phyloP scores from a whole-genome alignment of 1,139 yeast species.

The Geotrichum fermentans region DNA sequence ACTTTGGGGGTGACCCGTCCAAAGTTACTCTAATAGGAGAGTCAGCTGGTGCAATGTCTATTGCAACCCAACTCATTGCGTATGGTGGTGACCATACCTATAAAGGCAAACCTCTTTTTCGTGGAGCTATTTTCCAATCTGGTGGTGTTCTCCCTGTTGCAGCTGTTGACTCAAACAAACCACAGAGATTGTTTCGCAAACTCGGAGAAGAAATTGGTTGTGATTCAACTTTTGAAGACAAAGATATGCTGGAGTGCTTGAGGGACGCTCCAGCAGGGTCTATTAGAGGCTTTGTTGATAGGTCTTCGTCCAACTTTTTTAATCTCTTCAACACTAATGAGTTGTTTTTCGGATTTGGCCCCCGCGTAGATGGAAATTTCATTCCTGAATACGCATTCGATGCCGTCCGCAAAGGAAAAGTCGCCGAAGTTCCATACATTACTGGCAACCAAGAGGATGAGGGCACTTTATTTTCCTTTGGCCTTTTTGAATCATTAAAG shows the following conservation, averaged over 20 bases:
- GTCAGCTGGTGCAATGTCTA: slow-evolving; percentile 39
- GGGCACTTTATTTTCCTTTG: slow-evolving; percentile 24
- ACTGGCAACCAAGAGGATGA: slow-evolving; percentile 28
- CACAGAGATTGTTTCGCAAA: slow-evolving; percentile 24
- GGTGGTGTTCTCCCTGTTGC: slow-evolving; percentile 20
- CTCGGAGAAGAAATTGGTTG: slow-evolving; percentile 22
- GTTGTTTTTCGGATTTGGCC: slow-evolving; percentile 22
- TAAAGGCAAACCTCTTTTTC: slow-evolving; percentile 27
- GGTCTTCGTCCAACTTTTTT: slow-evolving; percentile 10
- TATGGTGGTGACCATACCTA: slow-evolving; percentile 25
- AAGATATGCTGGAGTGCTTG: slow-evolving; percentile 24
- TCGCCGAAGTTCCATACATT: slow-evolving; percentile 25
- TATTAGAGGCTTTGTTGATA: slow-evolving; percentile 20
- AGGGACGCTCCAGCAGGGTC: slow-evolving; percentile 17
- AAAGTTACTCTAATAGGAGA: slow-evolving; percentile 40
- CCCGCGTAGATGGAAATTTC: slow-evolving; percentile 24
- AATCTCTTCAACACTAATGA: slow-evolving; percentile 18
- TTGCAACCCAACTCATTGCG: slow-evolving; percentile 31
- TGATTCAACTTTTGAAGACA: not conserved
- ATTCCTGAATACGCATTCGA: slow-evolving; percentile 19
- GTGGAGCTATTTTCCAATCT: slow-evolving; percentile 31
- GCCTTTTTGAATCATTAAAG: not conserved
- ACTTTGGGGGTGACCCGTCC: slow-evolving; percentile 41
- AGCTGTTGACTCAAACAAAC: slow-evolving; percentile 13
- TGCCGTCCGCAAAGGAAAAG: slow-evolving; percentile 19